A percentile compares a stretch with the other conserved stretches of the same genome.
These are phyloP conservation scores for Echeveria elegans DNA, from an alignment of 164 flowering plant genomes.

Conservation along the genomic window DNA sequence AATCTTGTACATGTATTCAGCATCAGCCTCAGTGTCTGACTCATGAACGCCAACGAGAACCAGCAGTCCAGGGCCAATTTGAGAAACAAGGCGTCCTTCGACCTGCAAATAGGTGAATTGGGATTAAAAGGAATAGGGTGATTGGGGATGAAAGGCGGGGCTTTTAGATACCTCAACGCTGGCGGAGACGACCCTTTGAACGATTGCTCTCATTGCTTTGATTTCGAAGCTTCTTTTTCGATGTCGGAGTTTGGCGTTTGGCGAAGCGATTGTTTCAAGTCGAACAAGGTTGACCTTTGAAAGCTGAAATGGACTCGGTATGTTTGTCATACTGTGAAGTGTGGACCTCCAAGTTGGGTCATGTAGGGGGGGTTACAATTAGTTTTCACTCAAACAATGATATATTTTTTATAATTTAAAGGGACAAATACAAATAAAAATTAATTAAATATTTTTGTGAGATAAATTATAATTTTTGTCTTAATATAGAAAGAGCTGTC, in stretches of 20 bases:
- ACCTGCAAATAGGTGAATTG: conserved; percentile 40
- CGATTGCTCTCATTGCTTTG: conserved; percentile 65
- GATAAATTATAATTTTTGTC: too few species aligned
- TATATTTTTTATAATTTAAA: too few species aligned
- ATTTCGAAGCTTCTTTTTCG: conserved; percentile 1
- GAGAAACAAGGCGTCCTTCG: conserved; percentile 68
- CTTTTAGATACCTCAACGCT: conserved; percentile 61
- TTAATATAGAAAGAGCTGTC: too few species aligned
- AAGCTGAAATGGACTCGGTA: not conserved
- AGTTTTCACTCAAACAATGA: too few species aligned
- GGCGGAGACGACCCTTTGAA: conserved; percentile 82
- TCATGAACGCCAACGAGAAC: conserved; percentile 86
- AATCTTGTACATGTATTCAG: conserved; percentile 60
- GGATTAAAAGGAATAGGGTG: not conserved
- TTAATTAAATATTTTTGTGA: too few species aligned
- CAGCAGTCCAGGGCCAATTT: conserved; percentile 84
- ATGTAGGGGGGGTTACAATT: too few species aligned
- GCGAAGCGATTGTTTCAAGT: conserved; percentile 6
- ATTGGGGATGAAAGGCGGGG: conserved; percentile 3
- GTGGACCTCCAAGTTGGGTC: too few species aligned
- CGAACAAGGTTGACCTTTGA: not conserved
- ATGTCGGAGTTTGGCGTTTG: conserved; percentile 5
- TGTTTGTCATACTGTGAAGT: not conserved
- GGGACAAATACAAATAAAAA: too few species aligned
- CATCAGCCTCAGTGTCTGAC: conserved; percentile 66